Conservation (phyloP, 129 eudicot species). For the Artemisia tridentata region DNA sequence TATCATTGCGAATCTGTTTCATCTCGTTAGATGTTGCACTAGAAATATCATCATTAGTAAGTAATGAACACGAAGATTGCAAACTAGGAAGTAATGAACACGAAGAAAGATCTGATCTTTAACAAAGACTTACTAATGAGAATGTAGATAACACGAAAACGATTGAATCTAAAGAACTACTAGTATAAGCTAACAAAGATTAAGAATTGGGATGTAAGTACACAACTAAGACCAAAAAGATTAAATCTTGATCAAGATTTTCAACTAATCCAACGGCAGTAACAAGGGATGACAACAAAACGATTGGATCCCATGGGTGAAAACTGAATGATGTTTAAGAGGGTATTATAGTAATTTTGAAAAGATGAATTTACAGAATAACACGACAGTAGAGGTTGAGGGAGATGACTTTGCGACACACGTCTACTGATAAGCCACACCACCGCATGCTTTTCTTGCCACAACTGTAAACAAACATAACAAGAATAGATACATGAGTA, state of each 20-base stretch:
- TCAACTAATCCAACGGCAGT: conserved; percentile 91
- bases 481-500: conserved; percentile 19
- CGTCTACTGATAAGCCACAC: conserved; percentile 72
- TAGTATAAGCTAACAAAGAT: no score
- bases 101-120: no score
- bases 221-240: not conserved
- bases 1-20: no score
- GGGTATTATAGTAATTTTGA: not conserved
- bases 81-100: not conserved
- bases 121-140: no score
- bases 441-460: conserved; percentile 79
- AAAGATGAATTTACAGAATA: conserved; percentile 54
- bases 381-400: conserved; percentile 85
- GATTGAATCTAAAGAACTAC: no score
- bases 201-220: no score
- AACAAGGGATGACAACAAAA: conserved; percentile 78
- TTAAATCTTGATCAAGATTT: conserved; percentile 6
- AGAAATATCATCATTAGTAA: no score
- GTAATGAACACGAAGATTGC: conserved; percentile 13
- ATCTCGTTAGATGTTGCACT: no score
- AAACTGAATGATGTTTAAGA: not conserved
- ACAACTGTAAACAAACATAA: conserved; percentile 28
- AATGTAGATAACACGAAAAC: no score
- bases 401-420: conserved; percentile 67
- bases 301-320: conserved; percentile 70